Base-by-base conservation (phyloP, 139 green algal species). In the Axilococcus clingmanii region DNA sequence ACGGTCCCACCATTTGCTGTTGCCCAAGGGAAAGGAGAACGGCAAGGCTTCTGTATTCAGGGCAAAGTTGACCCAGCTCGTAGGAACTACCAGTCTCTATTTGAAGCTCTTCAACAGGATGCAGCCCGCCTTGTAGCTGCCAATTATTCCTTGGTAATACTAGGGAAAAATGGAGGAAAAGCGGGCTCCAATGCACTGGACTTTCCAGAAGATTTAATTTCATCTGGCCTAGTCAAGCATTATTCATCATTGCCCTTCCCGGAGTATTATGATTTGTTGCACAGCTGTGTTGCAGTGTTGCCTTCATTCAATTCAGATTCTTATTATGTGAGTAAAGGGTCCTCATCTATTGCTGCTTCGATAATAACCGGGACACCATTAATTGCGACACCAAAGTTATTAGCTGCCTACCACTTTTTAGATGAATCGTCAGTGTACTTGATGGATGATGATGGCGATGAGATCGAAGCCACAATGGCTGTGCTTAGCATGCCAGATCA, bases 271-370 rank as follows among this genome's bases (percentile, higher is more conserved):
- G 61, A 69, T 49, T 27, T 65, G 24, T 49, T 69, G 57, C 61
- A 69, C 27, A 20, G 15, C 34, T 69, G 61, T 49, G 17, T 68
- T 7, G 61, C 61, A 7, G 15, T 69, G 12, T 37, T 53, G 15
- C 61, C 61, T 22, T 43, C 61, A 36, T 69, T 69, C 41, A 35
- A 33, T 37, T 46, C 22, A 4, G 32, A 48, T 23, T 52, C 55
- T 25, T 69, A 69, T 57, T 69, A 68, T 22, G 12, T 57, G 38
- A 45, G 55, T 43, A 68, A 68, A 47, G 61, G 55, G 27, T 69
- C 61, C 27, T 61, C 43, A 22, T 52, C 54, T 28, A 48, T 69
- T 14, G 61, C 42, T 0, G 61, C 61, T 19, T 41, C 43, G 27
- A 45, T 69, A 41, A 60, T 69, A 20, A n/a, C 55, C 20, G 62